Evolutionary conservation across 202 grass and related monocot species (phyloP), one percentile per base, ranked within the genome.

Genomic region (Brachypodium distachyon): DNA sequence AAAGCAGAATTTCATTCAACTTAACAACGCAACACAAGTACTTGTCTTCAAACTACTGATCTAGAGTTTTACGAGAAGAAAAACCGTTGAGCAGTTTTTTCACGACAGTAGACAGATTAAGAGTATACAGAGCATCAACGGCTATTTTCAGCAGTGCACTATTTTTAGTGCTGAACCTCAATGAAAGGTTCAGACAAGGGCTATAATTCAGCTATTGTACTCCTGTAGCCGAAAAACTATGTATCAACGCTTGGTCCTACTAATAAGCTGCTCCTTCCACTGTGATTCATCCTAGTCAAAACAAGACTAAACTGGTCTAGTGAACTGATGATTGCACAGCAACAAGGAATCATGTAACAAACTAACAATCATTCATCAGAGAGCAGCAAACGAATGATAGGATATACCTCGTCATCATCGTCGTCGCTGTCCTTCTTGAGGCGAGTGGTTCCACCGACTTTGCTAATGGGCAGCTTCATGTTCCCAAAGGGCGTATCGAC

Each of bases 381-480:
- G 12, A 72, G 31, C 13, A 84, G 26, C 11, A 43, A 7, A 60
- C 18, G 57, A 56, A 16, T 66, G 61, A 26, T 4, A 9, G 2
- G 4, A 65, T n/a, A 65, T 82, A 88, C 82, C 77, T 91, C 90
- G 1, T 93, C 90, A 0, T 94, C 86, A 0, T 91, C 85, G 0
- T 86, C 52, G 2, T 97, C 95, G 2, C 83, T 85, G 2, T 82
- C 91, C 81, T 99, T 99, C 85, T 93, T 95, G 46, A 99, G 61
- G 64, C 86, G 86, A 28, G 96, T 99, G 50, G 87, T 99, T 34
- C 96, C 96, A 29, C 96, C 96, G 48, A 89, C 96, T 59, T 96
- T 96, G 81, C 65, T 88, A 0, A 99, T 99, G 13, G 96, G 96
- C 74, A 99, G 65, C 69, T 99, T 99, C 96, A 99, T 99, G 75